Evolutionary conservation across 805 yeast genomes (phyloP).

Genomic region (Maudiozyma serrabonitensis): DNA sequence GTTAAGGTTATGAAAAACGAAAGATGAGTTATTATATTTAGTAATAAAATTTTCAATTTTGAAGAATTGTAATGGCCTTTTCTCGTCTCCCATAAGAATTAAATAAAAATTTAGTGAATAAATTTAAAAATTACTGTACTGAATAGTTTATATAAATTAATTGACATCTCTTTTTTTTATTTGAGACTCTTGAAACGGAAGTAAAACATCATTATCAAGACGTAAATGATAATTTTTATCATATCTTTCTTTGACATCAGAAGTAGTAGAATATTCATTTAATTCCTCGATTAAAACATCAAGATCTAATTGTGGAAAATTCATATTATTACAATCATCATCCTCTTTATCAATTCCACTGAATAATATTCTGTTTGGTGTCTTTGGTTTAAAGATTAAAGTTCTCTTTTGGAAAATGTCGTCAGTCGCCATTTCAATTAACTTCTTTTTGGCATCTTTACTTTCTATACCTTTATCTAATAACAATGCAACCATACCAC

Average conservation of each 20-base stretch:
- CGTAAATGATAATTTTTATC: background rate
- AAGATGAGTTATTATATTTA: too few species aligned
- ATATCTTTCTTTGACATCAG: background rate
- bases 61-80: too few species aligned
- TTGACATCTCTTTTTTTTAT: background rate
- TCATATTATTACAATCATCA: constrained; percentile 21
- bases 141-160: background rate
- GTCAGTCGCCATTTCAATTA: constrained; percentile 39
- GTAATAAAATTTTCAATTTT: too few species aligned
- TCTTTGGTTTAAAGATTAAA: constrained; percentile 37
- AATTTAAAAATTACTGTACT: background rate
- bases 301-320: constrained; percentile 18
- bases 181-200: background rate
- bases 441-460: constrained; percentile 31
- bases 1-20: too few species aligned
- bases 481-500: constrained; percentile 52
- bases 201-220: constrained; percentile 3
- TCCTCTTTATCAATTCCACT: constrained; percentile 30
- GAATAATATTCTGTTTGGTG: constrained; percentile 50
- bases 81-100: too few species aligned
- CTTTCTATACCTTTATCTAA: constrained; percentile 42
- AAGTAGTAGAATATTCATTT: constrained; percentile 1
- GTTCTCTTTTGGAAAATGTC: constrained; percentile 40
- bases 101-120: background rate
- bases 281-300: constrained; percentile 16